Evolutionary conservation across 345 rosid species (phyloP).

Genomic region (Eucalyptus cloeziana): DNA sequence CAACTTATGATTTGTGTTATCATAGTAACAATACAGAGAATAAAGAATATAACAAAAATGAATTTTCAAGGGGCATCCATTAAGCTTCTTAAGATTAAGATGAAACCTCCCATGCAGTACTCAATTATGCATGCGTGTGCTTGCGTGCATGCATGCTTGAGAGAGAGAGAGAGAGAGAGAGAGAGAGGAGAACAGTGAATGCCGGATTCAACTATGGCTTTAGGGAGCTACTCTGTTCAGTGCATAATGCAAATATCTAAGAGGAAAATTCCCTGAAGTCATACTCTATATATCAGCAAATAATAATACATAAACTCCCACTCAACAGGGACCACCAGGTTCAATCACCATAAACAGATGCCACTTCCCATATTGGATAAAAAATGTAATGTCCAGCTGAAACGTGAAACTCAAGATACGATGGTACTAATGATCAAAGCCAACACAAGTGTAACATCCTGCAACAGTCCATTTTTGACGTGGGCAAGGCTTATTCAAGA

Average conservation of each 20-base stretch:
- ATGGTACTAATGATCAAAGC: not conserved
- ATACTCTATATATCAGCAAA: not conserved
- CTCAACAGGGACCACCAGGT: not conserved
- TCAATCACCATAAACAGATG: not conserved
- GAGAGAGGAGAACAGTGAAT: not conserved
- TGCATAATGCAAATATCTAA: not conserved
- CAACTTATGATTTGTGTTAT: not conserved
- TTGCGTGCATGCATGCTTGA: fast-evolving
- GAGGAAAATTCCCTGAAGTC: not conserved
- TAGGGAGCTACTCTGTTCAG: not conserved
- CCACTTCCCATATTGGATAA: not conserved
- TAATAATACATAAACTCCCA: not conserved
- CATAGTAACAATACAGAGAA: not conserved
- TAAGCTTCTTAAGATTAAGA: not conserved
- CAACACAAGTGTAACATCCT: not conserved
- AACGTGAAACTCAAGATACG: not conserved
- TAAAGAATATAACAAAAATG: not conserved
- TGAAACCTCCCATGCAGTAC: not conserved
- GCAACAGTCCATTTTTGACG: not conserved
- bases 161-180: not conserved
- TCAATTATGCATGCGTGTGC: not conserved
- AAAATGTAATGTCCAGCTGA: not conserved
- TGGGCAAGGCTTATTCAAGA: not conserved
- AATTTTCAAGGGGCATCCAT: not conserved
- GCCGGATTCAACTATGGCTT: not conserved